Evolutionary conservation across 2,329 filamentous ascomycete genomes (phyloP).

Genomic region (Arthroderma sp.): DNA sequence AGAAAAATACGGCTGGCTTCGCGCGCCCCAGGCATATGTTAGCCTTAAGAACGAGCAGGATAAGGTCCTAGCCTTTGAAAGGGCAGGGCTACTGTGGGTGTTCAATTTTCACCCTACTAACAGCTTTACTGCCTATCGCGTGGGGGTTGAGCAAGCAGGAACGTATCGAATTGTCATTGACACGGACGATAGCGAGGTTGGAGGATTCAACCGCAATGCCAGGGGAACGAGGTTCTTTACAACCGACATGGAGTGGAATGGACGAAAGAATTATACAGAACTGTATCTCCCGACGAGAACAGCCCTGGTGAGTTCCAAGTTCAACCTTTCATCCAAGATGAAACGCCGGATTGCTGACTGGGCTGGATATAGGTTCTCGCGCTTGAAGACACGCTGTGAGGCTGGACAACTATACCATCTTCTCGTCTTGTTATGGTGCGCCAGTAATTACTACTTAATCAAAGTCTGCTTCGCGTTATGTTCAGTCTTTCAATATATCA

Average conservation of each 20-base stretch:
- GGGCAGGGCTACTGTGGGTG: conserved; percentile 77
- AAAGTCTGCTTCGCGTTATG: too few species aligned
- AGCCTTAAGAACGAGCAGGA: conserved; percentile 87
- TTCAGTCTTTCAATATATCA: too few species aligned
- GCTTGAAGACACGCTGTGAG: conserved; percentile 29
- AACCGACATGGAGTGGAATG: conserved; percentile 81
- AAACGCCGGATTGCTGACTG: neutral
- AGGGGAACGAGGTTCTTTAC: conserved; percentile 84
- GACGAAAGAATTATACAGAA: conserved; percentile 78
- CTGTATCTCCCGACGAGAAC: conserved; percentile 78
- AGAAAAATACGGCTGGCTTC: conserved; percentile 82
- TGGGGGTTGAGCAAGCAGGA: conserved; percentile 72
- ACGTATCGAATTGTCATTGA: conserved; percentile 81
- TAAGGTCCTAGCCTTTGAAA: conserved; percentile 92
- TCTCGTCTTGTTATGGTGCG: too few species aligned
- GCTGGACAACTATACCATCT: too few species aligned
- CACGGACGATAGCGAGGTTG: conserved; percentile 63
- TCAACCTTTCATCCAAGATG: neutral
- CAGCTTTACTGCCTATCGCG: conserved; percentile 84
- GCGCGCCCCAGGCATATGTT: conserved; percentile 74
- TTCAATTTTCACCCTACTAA: conserved; percentile 88
- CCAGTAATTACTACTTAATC: too few species aligned
- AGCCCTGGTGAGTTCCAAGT: conserved; percentile 53
- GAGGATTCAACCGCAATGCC: conserved; percentile 66
- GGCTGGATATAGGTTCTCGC: conserved; percentile 41